These are phyloP conservation scores for Dendrobium chrysotoxum DNA, from an alignment of 106 monocot genomes.

Conservation along the genomic window DNA sequence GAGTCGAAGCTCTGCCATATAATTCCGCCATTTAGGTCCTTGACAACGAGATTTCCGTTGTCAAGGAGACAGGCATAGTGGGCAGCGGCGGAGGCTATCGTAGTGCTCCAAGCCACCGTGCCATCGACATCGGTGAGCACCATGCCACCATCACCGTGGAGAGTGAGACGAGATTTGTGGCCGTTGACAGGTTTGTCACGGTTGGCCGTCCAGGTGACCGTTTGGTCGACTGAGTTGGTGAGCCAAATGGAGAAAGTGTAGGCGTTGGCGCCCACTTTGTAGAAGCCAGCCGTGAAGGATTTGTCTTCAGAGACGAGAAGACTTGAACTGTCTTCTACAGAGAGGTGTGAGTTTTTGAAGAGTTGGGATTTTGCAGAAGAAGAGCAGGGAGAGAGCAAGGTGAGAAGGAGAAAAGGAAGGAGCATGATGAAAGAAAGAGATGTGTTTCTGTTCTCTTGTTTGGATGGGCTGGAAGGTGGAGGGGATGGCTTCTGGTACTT, in stretches of 20 bases:
- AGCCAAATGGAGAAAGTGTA: conserved; percentile 45
- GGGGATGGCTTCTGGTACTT: no score
- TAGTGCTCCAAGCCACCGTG: conserved; percentile 20
- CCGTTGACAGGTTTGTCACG: conserved; percentile 36
- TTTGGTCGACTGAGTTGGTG: conserved; percentile 19
- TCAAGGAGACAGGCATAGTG: conserved; percentile 14
- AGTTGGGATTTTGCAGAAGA: neutral
- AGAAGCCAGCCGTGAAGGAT: conserved; percentile 37
- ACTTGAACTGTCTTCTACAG: conserved; percentile 12
- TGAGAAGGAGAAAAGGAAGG: neutral
- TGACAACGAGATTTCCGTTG: conserved; percentile 34
- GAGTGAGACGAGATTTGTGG: conserved; percentile 8
- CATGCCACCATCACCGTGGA: conserved; percentile 16
- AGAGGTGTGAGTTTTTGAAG: conserved; percentile 19
- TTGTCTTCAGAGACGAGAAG: conserved; percentile 18
- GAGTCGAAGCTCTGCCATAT: conserved; percentile 42
- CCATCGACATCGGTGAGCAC: conserved; percentile 18
- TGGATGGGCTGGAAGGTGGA: neutral
- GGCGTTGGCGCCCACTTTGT: conserved; percentile 33
- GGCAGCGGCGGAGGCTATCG: conserved; percentile 5
- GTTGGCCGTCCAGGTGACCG: conserved; percentile 36
- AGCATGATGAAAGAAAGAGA: neutral
- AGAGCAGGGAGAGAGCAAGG: no score
- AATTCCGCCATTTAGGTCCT: neutral
- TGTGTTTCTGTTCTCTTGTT: neutral